These are phyloP conservation scores for Cornus controversa DNA, from an alignment of 148 eudicot species.

Conservation along the genomic window DNA sequence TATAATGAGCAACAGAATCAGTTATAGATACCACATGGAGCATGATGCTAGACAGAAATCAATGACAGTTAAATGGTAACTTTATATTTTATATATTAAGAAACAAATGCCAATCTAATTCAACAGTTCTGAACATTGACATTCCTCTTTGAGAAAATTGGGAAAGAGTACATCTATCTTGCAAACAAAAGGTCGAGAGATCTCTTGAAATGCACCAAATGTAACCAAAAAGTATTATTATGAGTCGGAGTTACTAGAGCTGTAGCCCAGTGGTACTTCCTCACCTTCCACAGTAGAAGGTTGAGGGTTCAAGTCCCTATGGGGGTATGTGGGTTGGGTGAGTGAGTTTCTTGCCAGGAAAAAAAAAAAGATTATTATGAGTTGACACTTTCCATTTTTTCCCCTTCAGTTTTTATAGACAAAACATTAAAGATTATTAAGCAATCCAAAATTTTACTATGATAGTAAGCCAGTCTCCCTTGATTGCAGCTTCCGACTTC, in stretches of 20 bases:
- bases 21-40: too few species aligned
- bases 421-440: neutral
- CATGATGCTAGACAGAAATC: too few species aligned
- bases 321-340: too few species aligned
- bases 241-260: neutral
- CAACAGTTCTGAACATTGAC: neutral
- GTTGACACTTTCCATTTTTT: neutral
- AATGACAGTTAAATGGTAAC: neutral
- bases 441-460: slow-evolving; percentile 44
- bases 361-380: neutral
- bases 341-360: too few species aligned
- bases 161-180: neutral
- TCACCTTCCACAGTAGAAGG: too few species aligned
- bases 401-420: neutral
- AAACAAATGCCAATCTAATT: too few species aligned
- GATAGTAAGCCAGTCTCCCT: slow-evolving; percentile 73
- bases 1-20: too few species aligned
- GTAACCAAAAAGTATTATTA: neutral
- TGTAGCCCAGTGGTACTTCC: too few species aligned
- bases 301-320: too few species aligned
- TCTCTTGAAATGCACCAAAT: neutral
- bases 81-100: too few species aligned
- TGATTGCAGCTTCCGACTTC: slow-evolving; percentile 44
- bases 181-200: neutral
- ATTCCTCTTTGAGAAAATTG: neutral